Evolutionary conservation across 2,329 filamentous ascomycete species (phyloP), one percentile per base, ranked within the genome.

Genomic region (Diaporthe citri): DNA sequence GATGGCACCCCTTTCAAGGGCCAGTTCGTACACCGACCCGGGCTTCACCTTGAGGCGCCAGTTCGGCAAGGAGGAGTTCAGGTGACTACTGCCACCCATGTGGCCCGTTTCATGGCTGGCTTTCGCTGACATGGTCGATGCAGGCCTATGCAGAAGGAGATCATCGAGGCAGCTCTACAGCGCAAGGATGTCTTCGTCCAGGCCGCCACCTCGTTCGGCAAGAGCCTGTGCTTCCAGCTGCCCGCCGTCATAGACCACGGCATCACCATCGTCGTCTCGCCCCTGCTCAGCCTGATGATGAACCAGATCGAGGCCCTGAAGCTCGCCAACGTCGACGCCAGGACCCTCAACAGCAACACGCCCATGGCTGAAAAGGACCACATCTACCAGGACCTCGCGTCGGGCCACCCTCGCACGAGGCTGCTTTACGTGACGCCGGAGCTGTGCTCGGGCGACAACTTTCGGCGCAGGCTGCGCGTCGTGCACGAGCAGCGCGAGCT

Each of bases 401-500:
- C 94, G 25, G 96, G 96, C 0, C 96, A 98, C 81, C 96, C 96
- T 2, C 89, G 89, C 22, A 97, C 91, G 5, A 90, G 95, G 7
- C 89, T 98, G 4, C 91, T 98, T 20, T 98, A 98, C 81, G 95
- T 98, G 8, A 98, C 96, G 0, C 96, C 96, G 0, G 96, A 98
- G 82, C 90, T 95, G 75, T 98, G 96, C 82, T 91, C 93, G 46
- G 90, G 91, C 6, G 90, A 95, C 76, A 88, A 89, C 74, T 98
- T 98, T 83, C 93, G 96, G 52, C 90, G 92, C 76, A 90, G 92
- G 66, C 86, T 98, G 12, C 89, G 90, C 76, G 86, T 93, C 6
- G 93, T 98, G 20, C 87, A 98, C 81, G 87, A 91, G 75, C 95
- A 98, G 82, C 90, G 90, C 74, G 95, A 98, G 84, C 90, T 98